phyloP scores from a whole-genome alignment of 78 protist species.

The Tieghemostelium lacteum region DNA sequence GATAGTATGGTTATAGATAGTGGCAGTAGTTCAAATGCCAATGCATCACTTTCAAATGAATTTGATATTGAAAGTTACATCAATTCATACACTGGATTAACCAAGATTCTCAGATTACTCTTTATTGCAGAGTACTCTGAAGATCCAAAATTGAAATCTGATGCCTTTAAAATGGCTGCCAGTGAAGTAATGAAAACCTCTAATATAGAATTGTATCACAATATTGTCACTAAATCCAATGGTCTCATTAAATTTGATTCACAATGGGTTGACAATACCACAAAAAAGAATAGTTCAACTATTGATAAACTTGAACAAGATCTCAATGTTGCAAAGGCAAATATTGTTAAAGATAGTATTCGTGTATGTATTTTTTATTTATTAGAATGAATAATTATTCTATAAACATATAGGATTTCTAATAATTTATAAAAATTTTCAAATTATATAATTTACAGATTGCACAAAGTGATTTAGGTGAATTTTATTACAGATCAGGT shows the following conservation, averaged over 20 bases:
- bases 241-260: conserved; percentile 18
- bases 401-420: too few species aligned
- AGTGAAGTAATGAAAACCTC: conserved; percentile 44
- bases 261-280: conserved; percentile 52
- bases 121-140: conserved; percentile 50
- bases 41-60: conserved; percentile 18
- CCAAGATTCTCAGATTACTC: conserved; percentile 59
- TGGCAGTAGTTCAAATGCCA: neutral
- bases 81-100: conserved; percentile 68
- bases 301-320: conserved; percentile 84
- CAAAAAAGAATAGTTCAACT: conserved; percentile 8
- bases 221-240: neutral
- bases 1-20: conserved; percentile 7
- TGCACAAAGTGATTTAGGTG: conserved; percentile 90
- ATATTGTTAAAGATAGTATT: conserved; percentile 85
- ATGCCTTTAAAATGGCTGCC: conserved; percentile 49
- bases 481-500: conserved; percentile 83
- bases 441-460: neutral
- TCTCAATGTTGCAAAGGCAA: conserved; percentile 68
- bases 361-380: conserved; percentile 43
- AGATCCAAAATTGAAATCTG: conserved; percentile 17
- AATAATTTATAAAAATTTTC: too few species aligned
- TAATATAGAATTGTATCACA: conserved; percentile 27
- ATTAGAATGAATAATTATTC: too few species aligned
- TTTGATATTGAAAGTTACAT: conserved; percentile 76